Conservation (phyloP, 2,329 filamentous ascomycete genomes). For the Botryosphaeria dothidea region DNA sequence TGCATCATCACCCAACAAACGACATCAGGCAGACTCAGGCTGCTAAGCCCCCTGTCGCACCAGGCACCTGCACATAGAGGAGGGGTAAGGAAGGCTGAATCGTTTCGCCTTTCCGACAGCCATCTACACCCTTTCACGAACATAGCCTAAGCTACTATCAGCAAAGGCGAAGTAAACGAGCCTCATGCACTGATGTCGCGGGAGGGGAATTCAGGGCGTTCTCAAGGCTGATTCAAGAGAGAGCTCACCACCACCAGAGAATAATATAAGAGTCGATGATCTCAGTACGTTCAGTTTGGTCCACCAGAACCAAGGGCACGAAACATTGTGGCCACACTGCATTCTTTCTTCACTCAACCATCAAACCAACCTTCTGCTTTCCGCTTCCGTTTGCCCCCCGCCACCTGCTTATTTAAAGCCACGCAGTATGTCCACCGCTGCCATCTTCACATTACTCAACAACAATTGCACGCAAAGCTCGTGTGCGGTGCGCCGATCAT, state of each 20-base stretch:
- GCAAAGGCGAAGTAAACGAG: background rate
- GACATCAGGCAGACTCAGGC: background rate
- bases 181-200: background rate
- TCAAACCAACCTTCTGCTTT: background rate
- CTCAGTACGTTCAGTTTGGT: background rate
- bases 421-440: background rate
- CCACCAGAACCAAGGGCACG: background rate
- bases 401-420: slow-evolving; percentile 8
- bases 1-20: background rate
- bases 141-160: too few species aligned
- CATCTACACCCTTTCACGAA: background rate
- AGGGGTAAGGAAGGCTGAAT: background rate
- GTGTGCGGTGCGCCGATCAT: background rate
- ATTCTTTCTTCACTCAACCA: background rate
- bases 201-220: background rate
- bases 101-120: background rate
- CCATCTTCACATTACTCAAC: background rate
- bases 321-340: background rate
- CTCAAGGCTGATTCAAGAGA: background rate
- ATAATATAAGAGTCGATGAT: background rate
- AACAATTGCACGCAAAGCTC: background rate
- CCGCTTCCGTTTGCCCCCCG: background rate
- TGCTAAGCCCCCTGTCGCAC: background rate
- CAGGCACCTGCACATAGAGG: background rate
- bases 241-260: background rate